Conservation (phyloP, 2,329 filamentous ascomycete genomes). For the Arthroderma uncinatum region DNA sequence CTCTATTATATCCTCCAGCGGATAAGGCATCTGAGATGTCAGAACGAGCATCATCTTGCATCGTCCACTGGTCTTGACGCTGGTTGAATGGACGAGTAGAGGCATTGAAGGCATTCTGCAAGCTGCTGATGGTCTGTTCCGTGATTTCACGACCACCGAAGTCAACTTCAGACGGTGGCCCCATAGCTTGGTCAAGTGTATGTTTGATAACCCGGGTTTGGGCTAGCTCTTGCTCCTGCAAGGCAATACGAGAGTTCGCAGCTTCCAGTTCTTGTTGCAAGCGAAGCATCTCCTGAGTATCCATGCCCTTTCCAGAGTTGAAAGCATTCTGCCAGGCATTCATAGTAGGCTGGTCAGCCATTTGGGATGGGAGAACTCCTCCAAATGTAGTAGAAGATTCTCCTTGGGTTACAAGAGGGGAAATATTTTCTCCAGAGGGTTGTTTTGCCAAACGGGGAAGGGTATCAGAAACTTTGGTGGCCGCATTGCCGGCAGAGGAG, state of each 20-base stretch:
- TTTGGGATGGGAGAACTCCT: background rate
- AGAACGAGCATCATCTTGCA: conserved; percentile 35
- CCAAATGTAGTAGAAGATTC: background rate
- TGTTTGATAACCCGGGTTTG: conserved; percentile 50
- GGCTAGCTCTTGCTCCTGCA: conserved; percentile 51
- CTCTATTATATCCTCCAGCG: conserved; percentile 32
- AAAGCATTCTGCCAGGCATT: background rate
- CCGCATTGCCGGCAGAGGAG: background rate
- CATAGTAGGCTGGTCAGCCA: background rate
- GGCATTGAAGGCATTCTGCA: conserved; percentile 44
- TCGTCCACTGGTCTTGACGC: conserved; percentile 34
- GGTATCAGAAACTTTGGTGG: background rate
- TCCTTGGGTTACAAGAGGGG: background rate
- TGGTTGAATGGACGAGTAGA: conserved; percentile 35
- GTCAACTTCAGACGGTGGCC: conserved; percentile 43
- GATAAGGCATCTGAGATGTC: conserved; percentile 36
- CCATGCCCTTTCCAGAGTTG: background rate
- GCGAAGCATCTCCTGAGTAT: conserved; percentile 40
- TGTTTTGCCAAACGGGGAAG: background rate
- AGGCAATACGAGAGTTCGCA: conserved; percentile 47
- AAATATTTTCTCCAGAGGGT: background rate
- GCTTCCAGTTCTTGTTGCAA: conserved; percentile 47
- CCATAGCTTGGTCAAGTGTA: conserved; percentile 49
- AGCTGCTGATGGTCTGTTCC: conserved; percentile 40
- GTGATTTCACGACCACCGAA: conserved; percentile 40